Evolutionary conservation across 1,284 basidiomycete species (phyloP).

Genomic region (Ustilago nuda): DNA sequence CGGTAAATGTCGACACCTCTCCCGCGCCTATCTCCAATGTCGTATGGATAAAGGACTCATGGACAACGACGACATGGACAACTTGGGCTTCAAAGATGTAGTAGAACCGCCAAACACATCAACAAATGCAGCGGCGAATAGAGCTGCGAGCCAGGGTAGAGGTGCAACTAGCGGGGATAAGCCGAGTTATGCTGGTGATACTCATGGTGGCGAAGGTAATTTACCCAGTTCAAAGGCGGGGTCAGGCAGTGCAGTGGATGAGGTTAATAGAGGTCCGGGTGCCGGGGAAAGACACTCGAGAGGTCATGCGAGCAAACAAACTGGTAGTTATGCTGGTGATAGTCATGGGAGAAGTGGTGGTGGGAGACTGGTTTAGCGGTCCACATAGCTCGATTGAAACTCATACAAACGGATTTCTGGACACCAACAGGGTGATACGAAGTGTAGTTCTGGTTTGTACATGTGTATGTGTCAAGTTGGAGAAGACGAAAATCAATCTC

Average conservation of each 20-base stretch:
- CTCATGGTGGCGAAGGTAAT: conserved; percentile 21
- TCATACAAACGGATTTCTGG: background rate
- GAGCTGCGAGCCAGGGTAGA: conserved; percentile 10
- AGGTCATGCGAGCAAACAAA: conserved; percentile 24
- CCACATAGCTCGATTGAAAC: background rate
- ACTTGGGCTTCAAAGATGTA: conserved; percentile 61
- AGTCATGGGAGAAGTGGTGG: conserved; percentile 8
- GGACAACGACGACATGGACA: conserved; percentile 64
- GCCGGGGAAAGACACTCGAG: conserved; percentile 10
- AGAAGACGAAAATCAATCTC: too few species aligned
- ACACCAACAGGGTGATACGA: too few species aligned
- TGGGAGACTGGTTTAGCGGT: conserved; percentile 19
- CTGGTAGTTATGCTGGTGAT: conserved; percentile 28
- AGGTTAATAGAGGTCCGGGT: conserved; percentile 15
- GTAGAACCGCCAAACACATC: conserved; percentile 3
- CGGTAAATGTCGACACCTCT: conserved; percentile 82
- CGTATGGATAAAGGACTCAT: conserved; percentile 80
- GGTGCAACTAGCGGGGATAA: conserved; percentile 4
- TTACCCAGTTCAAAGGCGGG: conserved; percentile 17
- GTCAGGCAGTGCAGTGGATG: conserved; percentile 15
- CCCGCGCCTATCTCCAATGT: conserved; percentile 87
- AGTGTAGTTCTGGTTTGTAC: too few species aligned
- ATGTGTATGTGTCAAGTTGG: background rate
- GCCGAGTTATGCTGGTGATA: conserved; percentile 31
- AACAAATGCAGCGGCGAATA: conserved; percentile 17